Base-by-base conservation (phyloP, 1,284 basidiomycete species). In the Cryptococcus hybrid region DNA sequence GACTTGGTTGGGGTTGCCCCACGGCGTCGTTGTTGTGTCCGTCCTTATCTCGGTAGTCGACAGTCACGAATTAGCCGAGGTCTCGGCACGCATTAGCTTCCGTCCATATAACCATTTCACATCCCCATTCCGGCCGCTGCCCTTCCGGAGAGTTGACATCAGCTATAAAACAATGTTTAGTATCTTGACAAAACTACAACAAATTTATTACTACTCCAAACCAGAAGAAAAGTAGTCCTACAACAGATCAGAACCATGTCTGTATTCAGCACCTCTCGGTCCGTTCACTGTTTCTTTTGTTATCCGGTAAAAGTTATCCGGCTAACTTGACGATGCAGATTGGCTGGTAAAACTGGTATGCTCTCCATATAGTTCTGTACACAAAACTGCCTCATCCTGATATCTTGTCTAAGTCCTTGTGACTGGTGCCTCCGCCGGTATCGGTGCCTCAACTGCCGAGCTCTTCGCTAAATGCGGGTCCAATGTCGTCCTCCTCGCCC, bases 381-480 rank as follows among this genome's bases (percentile, higher is more conserved):
- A 36, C n/a, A 6, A 24, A n/a, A 15, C 3, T 8, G 9, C 8
- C 13, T 11, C 30, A 51, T 24, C 11, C 30, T 34, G 18, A 42
- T 11, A 40, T 38, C 9, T 52, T 3, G 4, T 18, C 39, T 18
- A 48, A 74, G 74, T 64, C 39, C 71, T 77, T 36, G 70, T 77
- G 52, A 75, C 73, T 36, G 75, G 75, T 7, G 72, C 75, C 1
- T 72, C 69, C 7, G 69, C 68, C 13, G 75, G 75, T 39, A 77
- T 77, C 50, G 75, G 75, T 5, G 75, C 75, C 1, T 62, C 73
- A 2, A 75, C 75, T 0, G 73, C 75, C 9, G 43, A 61, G 43
- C 69, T 77, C 8, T 77, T 74, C 58, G 66, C 72, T 18, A 67
- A 66, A 46, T 62, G 68, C 13, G 75, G 75, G 7, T 56, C 64